Evolutionary conservation across 768 basidiomycete genomes (phyloP), one percentile per base, ranked within the genome.

Genomic region (Kondoa malvinella): DNA sequence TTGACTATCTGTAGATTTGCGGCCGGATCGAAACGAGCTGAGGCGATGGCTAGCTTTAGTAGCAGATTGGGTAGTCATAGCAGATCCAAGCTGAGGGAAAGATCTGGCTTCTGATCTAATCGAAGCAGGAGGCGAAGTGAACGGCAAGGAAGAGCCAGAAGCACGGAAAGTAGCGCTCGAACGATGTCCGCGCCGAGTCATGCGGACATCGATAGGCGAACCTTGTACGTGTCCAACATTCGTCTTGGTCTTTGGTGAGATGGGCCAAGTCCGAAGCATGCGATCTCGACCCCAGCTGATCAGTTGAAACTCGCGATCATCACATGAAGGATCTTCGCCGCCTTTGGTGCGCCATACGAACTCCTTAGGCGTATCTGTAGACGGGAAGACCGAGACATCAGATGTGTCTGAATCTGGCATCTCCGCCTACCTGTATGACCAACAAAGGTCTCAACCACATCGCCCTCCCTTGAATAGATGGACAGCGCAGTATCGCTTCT

Each of bases 261-360:
- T 81, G 0, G 91, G 94, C 88, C 91, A 94, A 74, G 96, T 88
- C 16, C 90, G 81, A 34, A 99, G 77, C 0, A 88, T 92, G 25
- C 89, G 83, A 74, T 97, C 95, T 75, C 91, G 92, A 1, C 89
- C 89, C 86, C 86, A 87, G 1, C 86, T 86, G 40, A 87, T 84
- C 2, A 85, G 77, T 68, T 84, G 83, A 71, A 84, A 83, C 64
- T 81, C 81, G 1, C 81, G 78, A 40, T 83, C 81, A 56, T 83
- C 83, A 70, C 78, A 72, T 3, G 81, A 82, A 1, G 86, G 82
- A 73, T 81, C 76, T 14, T 76, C 72, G 0, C 80, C 80, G 1
- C 81, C 81, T 65, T 78, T 67, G 0, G 81, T 84, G 69, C 95
- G 80, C 95, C 95, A 99, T 1, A 99, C 92, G 75, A 94, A 99